Evolutionary conservation across 768 basidiomycete genomes (phyloP).

Genomic region (Chalciporus chontae): DNA sequence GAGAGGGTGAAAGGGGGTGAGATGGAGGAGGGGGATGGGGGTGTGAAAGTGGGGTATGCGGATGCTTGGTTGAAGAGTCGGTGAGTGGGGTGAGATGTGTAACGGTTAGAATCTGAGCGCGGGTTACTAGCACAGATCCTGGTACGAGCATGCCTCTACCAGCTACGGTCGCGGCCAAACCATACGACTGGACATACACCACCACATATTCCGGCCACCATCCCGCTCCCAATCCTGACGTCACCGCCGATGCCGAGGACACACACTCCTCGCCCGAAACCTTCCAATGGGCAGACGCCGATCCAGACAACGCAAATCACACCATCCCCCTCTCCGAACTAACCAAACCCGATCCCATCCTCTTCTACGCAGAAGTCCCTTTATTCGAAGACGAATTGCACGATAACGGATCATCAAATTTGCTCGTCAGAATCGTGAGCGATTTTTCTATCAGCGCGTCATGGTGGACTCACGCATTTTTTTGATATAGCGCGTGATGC

Average conservation of each 20-base stretch:
- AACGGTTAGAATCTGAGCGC: slow-evolving; percentile 19
- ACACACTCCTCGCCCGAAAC: slow-evolving; percentile 21
- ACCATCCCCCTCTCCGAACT: slow-evolving; percentile 82
- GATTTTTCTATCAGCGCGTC: too few relatives aligned
- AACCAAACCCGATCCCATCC: slow-evolving; percentile 87
- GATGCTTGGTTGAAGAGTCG: slow-evolving; percentile 92
- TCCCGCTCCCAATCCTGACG: neutral
- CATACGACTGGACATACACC: slow-evolving; percentile 98
- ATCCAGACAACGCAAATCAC: slow-evolving; percentile 55
- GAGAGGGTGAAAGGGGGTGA: slow-evolving; percentile 70
- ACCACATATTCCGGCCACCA: slow-evolving; percentile 75
- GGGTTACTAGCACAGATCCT: slow-evolving; percentile 56
- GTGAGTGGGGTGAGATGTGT: slow-evolving; percentile 35
- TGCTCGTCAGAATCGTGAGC: slow-evolving; percentile 85
- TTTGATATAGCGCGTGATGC: slow-evolving; percentile 84
- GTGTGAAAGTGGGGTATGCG: slow-evolving; percentile 91
- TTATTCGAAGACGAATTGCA: slow-evolving; percentile 96
- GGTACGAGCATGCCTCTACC: slow-evolving; percentile 65
- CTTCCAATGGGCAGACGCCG: slow-evolving; percentile 49
- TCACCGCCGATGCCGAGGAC: neutral
- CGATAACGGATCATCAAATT: slow-evolving; percentile 88
- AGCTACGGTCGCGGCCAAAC: slow-evolving; percentile 70
- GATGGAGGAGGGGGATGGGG: slow-evolving; percentile 78
- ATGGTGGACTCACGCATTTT: neutral
- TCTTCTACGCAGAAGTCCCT: slow-evolving; percentile 96